Conservation (phyloP, 352 stramenopile species). For the Phytophthora boehmeriae region DNA sequence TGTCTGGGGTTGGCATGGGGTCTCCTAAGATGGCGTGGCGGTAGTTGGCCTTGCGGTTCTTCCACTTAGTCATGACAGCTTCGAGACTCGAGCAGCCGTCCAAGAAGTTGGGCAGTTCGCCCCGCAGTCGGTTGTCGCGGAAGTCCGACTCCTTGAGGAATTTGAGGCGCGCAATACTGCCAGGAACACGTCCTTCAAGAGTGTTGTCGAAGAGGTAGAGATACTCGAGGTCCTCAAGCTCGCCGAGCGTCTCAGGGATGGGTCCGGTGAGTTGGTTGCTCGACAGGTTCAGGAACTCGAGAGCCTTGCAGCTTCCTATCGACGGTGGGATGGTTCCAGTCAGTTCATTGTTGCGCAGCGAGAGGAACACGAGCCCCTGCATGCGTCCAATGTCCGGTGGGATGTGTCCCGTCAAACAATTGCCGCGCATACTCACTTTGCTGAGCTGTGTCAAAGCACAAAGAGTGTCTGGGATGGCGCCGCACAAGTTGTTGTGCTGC, state of each 20-base stretch:
- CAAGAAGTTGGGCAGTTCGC: slow-evolving; percentile 83
- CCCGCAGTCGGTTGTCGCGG: slow-evolving; percentile 72
- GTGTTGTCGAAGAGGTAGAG: slow-evolving; percentile 89
- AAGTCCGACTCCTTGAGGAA: slow-evolving; percentile 86
- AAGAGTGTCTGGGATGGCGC: slow-evolving; percentile 52
- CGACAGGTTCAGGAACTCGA: slow-evolving; percentile 88
- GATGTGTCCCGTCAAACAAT: slow-evolving; percentile 74
- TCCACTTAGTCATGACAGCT: slow-evolving; percentile 86
- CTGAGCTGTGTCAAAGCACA: slow-evolving; percentile 62
- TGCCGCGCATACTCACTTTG: slow-evolving; percentile 80
- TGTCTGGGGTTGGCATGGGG: slow-evolving; percentile 52
- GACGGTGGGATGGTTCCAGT: slow-evolving; percentile 66
- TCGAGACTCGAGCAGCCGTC: slow-evolving; percentile 81
- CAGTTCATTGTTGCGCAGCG: slow-evolving; percentile 86
- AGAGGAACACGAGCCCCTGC: slow-evolving; percentile 79
- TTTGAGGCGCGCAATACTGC: slow-evolving; percentile 70
- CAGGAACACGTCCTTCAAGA: slow-evolving; percentile 70
- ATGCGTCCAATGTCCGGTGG: slow-evolving; percentile 67
- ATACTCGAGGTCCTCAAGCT: slow-evolving; percentile 81
- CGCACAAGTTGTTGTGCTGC: slow-evolving; percentile 84
- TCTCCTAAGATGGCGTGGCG: slow-evolving; percentile 73
- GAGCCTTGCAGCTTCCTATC: slow-evolving; percentile 69
- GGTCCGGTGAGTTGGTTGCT: slow-evolving; percentile 77
- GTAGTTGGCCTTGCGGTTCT: slow-evolving; percentile 82
- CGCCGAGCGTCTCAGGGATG: slow-evolving; percentile 73